Percentiles rank a stretch among this genome's conserved stretches.
Evolutionary conservation across 2,329 filamentous ascomycete genomes (phyloP).

Genomic region (Aspergillus sp.): DNA sequence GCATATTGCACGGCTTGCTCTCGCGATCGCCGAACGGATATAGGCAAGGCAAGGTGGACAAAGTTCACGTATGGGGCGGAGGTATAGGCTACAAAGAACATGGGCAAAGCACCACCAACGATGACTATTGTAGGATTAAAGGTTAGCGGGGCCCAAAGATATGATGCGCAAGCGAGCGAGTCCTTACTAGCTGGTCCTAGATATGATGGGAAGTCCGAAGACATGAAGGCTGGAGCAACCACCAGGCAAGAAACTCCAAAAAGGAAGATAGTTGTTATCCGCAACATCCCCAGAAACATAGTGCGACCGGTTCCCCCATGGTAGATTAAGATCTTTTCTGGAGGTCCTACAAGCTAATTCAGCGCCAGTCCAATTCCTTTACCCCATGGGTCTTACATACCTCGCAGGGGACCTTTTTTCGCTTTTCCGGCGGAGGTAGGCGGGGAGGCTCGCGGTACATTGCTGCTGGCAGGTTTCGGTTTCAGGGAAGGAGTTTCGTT

Average conservation of each 20-base stretch:
- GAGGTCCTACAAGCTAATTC: slow-evolving; percentile 31
- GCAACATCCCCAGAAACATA: slow-evolving; percentile 68
- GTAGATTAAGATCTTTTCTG: slow-evolving; percentile 64
- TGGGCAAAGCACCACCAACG: slow-evolving; percentile 62
- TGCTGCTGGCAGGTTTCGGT: slow-evolving; percentile 19
- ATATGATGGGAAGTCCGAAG: slow-evolving; percentile 45
- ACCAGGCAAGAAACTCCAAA: slow-evolving; percentile 66
- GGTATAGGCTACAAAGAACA: slow-evolving; percentile 63
- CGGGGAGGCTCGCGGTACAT: slow-evolving; percentile 16
- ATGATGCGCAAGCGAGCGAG: neutral
- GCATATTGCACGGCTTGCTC: slow-evolving; percentile 45
- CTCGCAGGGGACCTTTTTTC: slow-evolving; percentile 28
- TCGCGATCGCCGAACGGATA: slow-evolving; percentile 62
- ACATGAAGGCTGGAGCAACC: slow-evolving; percentile 59
- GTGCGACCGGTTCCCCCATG: slow-evolving; percentile 69
- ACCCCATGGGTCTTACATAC: slow-evolving; percentile 16
- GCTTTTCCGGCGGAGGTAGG: slow-evolving; percentile 18
- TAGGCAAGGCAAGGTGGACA: slow-evolving; percentile 68
- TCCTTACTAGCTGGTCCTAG: slow-evolving; percentile 41
- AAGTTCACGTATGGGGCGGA: slow-evolving; percentile 71
- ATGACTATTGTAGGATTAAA: slow-evolving; percentile 46
- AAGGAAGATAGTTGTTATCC: slow-evolving; percentile 69
- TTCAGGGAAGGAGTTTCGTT: slow-evolving; percentile 20
- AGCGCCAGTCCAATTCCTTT: neutral
- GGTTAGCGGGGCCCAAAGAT: slow-evolving; percentile 6